Conservation (phyloP, 768 basidiomycete genomes). For the Inosperma sp. region DNA sequence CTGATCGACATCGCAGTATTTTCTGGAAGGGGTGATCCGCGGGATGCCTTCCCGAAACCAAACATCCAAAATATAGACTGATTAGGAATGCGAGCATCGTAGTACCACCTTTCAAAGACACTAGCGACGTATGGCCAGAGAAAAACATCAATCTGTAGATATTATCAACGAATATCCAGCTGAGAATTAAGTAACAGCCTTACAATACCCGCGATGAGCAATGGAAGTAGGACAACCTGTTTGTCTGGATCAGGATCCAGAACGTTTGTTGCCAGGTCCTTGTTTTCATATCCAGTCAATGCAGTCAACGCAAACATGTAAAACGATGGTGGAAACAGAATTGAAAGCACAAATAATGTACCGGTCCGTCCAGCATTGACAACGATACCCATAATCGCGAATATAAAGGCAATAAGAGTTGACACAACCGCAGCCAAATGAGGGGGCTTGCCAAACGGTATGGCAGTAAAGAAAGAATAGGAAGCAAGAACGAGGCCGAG, state of each 20-base stretch:
- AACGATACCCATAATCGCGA: no score
- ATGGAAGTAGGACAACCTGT: slow-evolving; percentile 47
- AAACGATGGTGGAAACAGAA: slow-evolving; percentile 73
- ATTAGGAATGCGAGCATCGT: no score
- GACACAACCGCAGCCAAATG: slow-evolving; percentile 64
- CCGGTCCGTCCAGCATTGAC: slow-evolving; percentile 39
- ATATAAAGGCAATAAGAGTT: no score
- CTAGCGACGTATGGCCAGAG: slow-evolving; percentile 55
- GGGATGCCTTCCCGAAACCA: slow-evolving; percentile 7
- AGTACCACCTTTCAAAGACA: slow-evolving; percentile 54
- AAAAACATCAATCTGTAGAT: no score
- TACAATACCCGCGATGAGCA: slow-evolving; percentile 63
- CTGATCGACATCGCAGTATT: no score
- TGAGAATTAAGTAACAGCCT: slow-evolving; percentile 20
- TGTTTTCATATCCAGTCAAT: no score
- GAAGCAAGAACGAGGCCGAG: no score
- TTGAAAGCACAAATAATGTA: slow-evolving; percentile 55
- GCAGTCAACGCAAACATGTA: no score
- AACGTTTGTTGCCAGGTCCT: no score
- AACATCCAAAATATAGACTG: no score
- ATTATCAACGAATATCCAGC: not conserved
- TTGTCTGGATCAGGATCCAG: slow-evolving; percentile 57
- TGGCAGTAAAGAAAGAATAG: no score
- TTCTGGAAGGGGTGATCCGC: slow-evolving; percentile 25
- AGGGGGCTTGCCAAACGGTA: slow-evolving; percentile 63